Conservation (phyloP, 2,329 filamentous ascomycete genomes). For the Ceratocystis cubensis region DNA sequence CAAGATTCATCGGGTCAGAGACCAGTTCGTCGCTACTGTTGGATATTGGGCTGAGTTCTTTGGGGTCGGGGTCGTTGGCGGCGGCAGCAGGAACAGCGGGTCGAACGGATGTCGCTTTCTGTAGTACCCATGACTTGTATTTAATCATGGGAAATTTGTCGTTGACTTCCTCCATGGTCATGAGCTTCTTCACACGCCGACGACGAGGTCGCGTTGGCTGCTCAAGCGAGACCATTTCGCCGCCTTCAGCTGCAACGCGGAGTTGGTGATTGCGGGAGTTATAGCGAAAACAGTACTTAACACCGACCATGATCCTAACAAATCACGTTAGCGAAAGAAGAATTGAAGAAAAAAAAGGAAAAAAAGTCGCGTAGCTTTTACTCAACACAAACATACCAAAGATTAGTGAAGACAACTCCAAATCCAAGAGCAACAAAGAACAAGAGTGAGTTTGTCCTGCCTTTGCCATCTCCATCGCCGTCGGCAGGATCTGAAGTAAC, state of each 20-base stretch:
- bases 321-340: conserved; percentile 19
- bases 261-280: conserved; percentile 82
- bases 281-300: conserved; percentile 98
- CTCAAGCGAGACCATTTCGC: conserved; percentile 78
- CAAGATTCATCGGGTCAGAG: too few species aligned
- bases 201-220: conserved; percentile 72
- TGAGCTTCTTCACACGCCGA: conserved; percentile 91
- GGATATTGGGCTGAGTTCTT: not conserved
- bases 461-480: conserved; percentile 23
- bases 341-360: conserved; percentile 1
- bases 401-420: conserved; percentile 94
- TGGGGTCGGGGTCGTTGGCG: not conserved
- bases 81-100: not conserved
- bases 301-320: conserved; percentile 92
- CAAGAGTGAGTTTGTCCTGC: conserved; percentile 34
- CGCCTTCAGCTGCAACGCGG: conserved; percentile 59
- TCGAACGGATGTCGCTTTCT: conserved; percentile 27
- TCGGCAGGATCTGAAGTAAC: conserved; percentile 21
- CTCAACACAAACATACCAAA: conserved; percentile 57
- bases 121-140: conserved; percentile 83
- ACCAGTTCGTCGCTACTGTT: not conserved
- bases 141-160: conserved; percentile 91
- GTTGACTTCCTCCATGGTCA: conserved; percentile 98
- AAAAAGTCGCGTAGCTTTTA: not conserved
- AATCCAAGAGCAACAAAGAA: conserved; percentile 96